Evolutionary conservation across 2,329 filamentous ascomycete genomes (phyloP), one percentile per base, ranked within the genome.

Genomic region (Trichoderma semiorbis): DNA sequence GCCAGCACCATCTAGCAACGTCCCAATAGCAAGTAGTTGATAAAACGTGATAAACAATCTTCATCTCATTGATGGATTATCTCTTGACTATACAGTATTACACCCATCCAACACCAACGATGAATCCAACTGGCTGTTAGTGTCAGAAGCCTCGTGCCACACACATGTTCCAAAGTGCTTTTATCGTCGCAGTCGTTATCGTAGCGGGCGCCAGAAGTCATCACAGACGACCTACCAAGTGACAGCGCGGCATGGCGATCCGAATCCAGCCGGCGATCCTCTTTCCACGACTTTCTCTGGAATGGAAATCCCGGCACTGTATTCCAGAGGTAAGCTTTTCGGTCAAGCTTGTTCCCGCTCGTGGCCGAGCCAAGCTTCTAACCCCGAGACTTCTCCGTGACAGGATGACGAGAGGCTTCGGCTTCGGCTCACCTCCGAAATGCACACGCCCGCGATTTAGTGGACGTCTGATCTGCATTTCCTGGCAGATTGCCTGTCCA

Each of bases 361-460:
- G 26, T 50, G 47, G n/a, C 47, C 47, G 24, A 26, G 53, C 53
- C 53, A 30, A 21, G 50, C 14, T 2, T 58, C 18, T 16, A 69
- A 69, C 28, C 6, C 57, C 66, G 66, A 69, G 66, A 62, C 66
- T 62, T 69, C 57, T 62, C 66, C 66, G 66, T n/a, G 10, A 18
- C 8, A 32, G 8, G 18, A 50, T 50, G 50, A 18, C 47, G 11
- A 53, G n/a, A 18, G 7, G 34, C 34, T 36, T 36, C 34, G 24
- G 43, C 16, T 14, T 30, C 26, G 65, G 18, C 34, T 21, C 47
- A 68, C 7, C 34, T 68, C 53, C 53, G 24, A 68, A 68, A 58
- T 64, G 53, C 24, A 58, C 26, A 55, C 18, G 50, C 64, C 8
- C 34, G 53, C 55, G 18, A 69, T 26, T 18, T 12, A n/a, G 66